phyloP scores from a whole-genome alignment of 2,329 filamentous ascomycete genomes.

The Ophidiomyces ophidiicola region DNA sequence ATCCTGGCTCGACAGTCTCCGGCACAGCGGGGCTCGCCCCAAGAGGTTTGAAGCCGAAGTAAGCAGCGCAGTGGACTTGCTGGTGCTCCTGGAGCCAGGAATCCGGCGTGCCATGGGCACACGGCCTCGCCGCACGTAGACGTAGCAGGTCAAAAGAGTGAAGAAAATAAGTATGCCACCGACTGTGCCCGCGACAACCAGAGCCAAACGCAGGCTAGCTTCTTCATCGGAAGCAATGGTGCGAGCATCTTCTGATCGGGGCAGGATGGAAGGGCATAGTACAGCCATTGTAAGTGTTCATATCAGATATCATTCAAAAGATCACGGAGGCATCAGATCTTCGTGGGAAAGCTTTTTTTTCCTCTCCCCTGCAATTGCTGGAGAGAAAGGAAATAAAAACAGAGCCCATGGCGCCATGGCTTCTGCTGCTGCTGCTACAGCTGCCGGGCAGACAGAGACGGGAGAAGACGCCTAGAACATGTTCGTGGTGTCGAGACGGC shows the following conservation, averaged over 20 bases:
- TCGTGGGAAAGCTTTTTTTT: too few species aligned
- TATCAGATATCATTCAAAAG: too few species aligned
- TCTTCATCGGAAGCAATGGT: slow-evolving; percentile 8
- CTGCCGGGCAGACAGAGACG: background rate
- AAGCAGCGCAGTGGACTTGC: too few species aligned
- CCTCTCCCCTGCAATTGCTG: background rate
- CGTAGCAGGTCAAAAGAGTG: slow-evolving; percentile 18
- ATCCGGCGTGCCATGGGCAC: slow-evolving; percentile 11
- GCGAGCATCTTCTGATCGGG: background rate
- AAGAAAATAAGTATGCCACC: slow-evolving; percentile 21
- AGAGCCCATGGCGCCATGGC: too few species aligned
- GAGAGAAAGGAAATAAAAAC: background rate
- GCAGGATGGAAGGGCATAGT: background rate
- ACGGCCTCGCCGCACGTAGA: slow-evolving; percentile 18
- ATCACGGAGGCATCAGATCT: too few species aligned
- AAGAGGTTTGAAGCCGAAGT: too few species aligned
- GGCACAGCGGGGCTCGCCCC: background rate
- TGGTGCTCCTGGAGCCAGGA: background rate
- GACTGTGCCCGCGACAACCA: slow-evolving; percentile 22
- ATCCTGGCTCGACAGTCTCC: background rate
- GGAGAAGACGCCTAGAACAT: background rate
- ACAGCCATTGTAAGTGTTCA: background rate
- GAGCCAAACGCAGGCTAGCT: slow-evolving; percentile 13
- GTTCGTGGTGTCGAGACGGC: too few species aligned
- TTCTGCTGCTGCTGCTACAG: too few species aligned